Percentiles rank a stretch among this genome's conserved stretches.
These are phyloP conservation scores for Coemansia sp. DNA, from an alignment of 192 early-diverging fungal species.

Conservation along the genomic window DNA sequence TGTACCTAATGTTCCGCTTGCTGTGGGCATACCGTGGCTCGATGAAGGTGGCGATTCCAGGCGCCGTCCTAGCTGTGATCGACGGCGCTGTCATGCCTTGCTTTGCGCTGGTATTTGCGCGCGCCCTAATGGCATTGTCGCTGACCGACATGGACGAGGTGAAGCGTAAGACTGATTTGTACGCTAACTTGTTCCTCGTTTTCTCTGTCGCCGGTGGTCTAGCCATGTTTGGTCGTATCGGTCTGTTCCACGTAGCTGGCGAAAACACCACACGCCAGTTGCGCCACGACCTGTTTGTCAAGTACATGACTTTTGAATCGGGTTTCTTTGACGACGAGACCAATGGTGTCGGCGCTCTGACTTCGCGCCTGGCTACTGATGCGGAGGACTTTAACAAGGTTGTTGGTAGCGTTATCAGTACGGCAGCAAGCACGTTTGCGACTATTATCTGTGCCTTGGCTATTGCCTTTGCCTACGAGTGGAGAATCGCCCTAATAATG, in stretches of 20 bases:
- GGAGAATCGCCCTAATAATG: conserved; percentile 67
- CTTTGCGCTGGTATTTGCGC: conserved; percentile 72
- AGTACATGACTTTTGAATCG: conserved; percentile 72
- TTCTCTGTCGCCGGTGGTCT: conserved; percentile 57
- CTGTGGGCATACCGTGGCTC: conserved; percentile 29
- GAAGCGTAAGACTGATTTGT: conserved; percentile 33
- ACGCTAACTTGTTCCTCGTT: conserved; percentile 53
- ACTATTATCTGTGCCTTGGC: conserved; percentile 34
- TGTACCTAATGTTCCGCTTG: conserved; percentile 23
- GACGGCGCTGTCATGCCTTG: conserved; percentile 78
- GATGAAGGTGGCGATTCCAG: conserved; percentile 35
- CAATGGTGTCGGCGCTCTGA: conserved; percentile 73
- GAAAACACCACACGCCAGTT: conserved; percentile 67
- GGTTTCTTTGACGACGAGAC: conserved; percentile 73
- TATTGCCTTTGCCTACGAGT: conserved; percentile 62
- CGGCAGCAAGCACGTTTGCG: conserved; percentile 28
- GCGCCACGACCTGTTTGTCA: conserved; percentile 64
- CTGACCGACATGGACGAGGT: conserved; percentile 24
- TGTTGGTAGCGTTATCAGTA: conserved; percentile 43
- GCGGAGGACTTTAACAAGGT: conserved; percentile 60
- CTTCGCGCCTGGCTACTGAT: conserved; percentile 71
- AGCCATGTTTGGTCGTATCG: conserved; percentile 58
- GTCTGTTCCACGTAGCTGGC: conserved; percentile 62
- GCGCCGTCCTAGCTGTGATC: conserved; percentile 36
- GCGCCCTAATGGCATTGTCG: conserved; percentile 36